These are phyloP conservation scores for Coemansia sp. DNA, from an alignment of 192 early-diverging fungal species.

Conservation along the genomic window DNA sequence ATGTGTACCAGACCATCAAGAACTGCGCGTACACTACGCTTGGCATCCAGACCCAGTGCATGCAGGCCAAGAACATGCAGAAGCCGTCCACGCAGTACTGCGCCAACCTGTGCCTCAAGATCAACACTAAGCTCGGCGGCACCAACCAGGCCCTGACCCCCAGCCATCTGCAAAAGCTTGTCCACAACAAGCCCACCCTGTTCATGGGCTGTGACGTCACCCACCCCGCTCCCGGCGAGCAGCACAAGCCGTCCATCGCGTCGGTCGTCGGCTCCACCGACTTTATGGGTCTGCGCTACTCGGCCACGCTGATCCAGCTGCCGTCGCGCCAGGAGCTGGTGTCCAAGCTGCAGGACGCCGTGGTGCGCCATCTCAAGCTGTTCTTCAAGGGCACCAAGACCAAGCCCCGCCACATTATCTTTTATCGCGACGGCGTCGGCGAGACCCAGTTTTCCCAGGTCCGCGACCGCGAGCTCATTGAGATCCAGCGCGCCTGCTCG, in stretches of 20 bases:
- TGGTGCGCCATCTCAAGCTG: conserved; percentile 67
- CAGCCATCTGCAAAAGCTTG: conserved; percentile 57
- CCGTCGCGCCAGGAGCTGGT: conserved; percentile 73
- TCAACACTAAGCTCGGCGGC: conserved; percentile 92
- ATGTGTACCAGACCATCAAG: conserved; percentile 86
- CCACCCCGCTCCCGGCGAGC: conserved; percentile 73
- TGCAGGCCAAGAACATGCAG: conserved; percentile 78
- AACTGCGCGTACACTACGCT: conserved; percentile 85
- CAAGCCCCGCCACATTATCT: conserved; percentile 75
- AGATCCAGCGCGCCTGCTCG: conserved; percentile 64
- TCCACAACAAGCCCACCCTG: conserved; percentile 74
- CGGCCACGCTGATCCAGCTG: conserved; percentile 65
- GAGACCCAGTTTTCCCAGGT: conserved; percentile 84
- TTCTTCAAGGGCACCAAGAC: conserved; percentile 58
- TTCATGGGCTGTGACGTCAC: conserved; percentile 91
- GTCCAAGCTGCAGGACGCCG: conserved; percentile 59
- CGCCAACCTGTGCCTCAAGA: conserved; percentile 92
- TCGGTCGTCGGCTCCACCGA: conserved; percentile 75
- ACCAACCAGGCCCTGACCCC: conserved; percentile 71
- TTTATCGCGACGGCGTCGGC: conserved; percentile 90
- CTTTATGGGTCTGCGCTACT: conserved; percentile 61
- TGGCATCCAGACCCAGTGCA: conserved; percentile 88
- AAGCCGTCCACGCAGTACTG: conserved; percentile 85
- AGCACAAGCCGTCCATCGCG: conserved; percentile 70
- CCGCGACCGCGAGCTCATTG: conserved; percentile 70